These are phyloP conservation scores for Starmerella lactis-condensi DNA, from an alignment of 805 yeast genomes.

Conservation along the genomic window DNA sequence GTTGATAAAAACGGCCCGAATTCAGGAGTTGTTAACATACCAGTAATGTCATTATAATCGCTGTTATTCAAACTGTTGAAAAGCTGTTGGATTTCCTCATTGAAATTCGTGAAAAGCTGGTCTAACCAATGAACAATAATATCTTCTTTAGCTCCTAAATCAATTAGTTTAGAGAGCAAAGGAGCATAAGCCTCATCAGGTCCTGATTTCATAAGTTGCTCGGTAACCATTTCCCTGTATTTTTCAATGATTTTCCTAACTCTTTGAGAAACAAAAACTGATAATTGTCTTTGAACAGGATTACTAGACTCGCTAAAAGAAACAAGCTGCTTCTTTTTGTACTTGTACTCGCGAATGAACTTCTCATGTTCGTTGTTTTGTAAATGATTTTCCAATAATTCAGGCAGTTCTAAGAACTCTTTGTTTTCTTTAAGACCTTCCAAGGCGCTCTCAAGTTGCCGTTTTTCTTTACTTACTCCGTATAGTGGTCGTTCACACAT, in stretches of 20 bases:
- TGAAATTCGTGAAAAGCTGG: constrained; percentile 29
- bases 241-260: constrained; percentile 35
- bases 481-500: constrained; percentile 41
- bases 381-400: constrained; percentile 27
- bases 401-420: constrained; percentile 40
- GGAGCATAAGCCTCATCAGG: constrained; percentile 22
- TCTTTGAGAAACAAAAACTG: constrained; percentile 37
- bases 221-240: constrained; percentile 40
- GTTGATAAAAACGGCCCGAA: background rate
- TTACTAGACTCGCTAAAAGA: constrained; percentile 14
- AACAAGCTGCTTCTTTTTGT: constrained; percentile 26
- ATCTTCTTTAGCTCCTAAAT: constrained; percentile 43
- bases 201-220: constrained; percentile 23
- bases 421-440: constrained; percentile 35
- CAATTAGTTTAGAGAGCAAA: constrained; percentile 36
- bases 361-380: constrained; percentile 37
- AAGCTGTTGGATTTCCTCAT: constrained; percentile 11
- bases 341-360: constrained; percentile 37
- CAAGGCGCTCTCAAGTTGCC: constrained; percentile 32
- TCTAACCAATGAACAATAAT: constrained; percentile 49
- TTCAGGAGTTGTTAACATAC: too few species aligned
- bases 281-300: constrained; percentile 20
- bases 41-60: constrained; percentile 11
- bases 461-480: constrained; percentile 31
- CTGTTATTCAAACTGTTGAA: background rate